Base-by-base conservation (phyloP, 2,329 filamentous ascomycete genomes). In the Ceratocystis destructans region DNA sequence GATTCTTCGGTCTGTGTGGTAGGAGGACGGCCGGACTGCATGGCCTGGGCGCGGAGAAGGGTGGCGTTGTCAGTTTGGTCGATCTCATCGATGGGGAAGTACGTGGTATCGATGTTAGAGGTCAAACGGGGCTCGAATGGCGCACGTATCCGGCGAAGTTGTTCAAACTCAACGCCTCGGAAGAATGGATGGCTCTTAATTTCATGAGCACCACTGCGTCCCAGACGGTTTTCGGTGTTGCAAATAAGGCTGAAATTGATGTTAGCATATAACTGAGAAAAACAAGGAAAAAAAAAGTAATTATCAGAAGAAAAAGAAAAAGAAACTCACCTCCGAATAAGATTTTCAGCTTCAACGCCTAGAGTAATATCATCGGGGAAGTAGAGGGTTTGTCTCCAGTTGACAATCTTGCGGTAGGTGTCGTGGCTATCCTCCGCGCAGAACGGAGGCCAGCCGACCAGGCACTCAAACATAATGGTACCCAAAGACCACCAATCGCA, bases 1-100 rank as follows among this genome's bases (percentile, higher is more conserved):
- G 88, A 85, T 74, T 92, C 87, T 70, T 89, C 87, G 15, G 81
- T 78, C 69, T 75, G 73, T 41, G 57, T 25, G 7, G 63, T 46
- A 37, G 65, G 17, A 17, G 70, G 79, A 71, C 82, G 81, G 64
- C 85, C 84, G 72, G 86, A 82, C 68, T 87, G 86, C 69, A 87
- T 83, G 62, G 89, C 90, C 76, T 95, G 89, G 22, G 89, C 89
- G 74, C 90, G 89, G 72, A 96, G 83, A 70, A 89, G 83, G 28
- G 91, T 94, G 66, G 89, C 90, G 70, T 91, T 96, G 75, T 96
- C 93, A 66, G 91, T 93, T 79, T 96, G 93, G 72, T 96, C 91
- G 73, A 99, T 96, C 77, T 99, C 94, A 74, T 97, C 94, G 64
- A 91, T 96, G 7, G 94, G 94, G 85, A 99, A 99, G 80, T 99